Conservation (phyloP, 2,329 filamentous ascomycete genomes). For the Laburnicola sp. region DNA sequence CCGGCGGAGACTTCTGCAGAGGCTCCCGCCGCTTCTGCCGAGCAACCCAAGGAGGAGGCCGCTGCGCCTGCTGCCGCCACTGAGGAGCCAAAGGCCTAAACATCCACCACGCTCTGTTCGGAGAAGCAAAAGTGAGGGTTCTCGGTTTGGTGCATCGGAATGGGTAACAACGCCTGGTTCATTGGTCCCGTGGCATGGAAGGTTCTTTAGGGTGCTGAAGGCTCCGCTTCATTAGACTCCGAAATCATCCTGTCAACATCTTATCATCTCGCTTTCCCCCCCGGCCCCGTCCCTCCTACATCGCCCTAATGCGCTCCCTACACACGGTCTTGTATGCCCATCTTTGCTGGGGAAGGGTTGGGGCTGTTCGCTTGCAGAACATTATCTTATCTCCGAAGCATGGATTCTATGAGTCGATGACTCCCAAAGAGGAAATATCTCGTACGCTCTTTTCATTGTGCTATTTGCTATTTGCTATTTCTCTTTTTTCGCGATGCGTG, state of each 20-base stretch:
- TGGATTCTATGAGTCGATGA: conserved; percentile 25
- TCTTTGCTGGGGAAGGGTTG: conserved; percentile 4
- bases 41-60: conserved; percentile 50
- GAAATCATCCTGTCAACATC: conserved; percentile 43
- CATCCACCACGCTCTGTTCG: conserved; percentile 22
- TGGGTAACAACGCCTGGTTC: conserved; percentile 34
- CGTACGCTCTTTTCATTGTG: conserved; percentile 1
- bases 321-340: conserved; percentile 11
- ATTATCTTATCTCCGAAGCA: conserved; percentile 19
- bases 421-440: conserved; percentile 10
- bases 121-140: conserved; percentile 41
- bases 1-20: conserved; percentile 61
- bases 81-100: conserved; percentile 67
- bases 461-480: conserved; percentile 2
- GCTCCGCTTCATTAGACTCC: conserved; percentile 43
- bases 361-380: neutral
- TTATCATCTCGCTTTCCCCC: conserved; percentile 8
- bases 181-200: conserved; percentile 37
- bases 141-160: conserved; percentile 40
- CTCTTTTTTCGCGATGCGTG: conserved; percentile 9
- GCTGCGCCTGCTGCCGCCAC: conserved; percentile 47
- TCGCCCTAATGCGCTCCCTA: neutral
- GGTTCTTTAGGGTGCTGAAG: conserved; percentile 38
- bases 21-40: conserved; percentile 60
- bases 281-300: neutral